These are phyloP conservation scores for Ottelia alismoides DNA, from an alignment of 106 monocot species.

Conservation along the genomic window DNA sequence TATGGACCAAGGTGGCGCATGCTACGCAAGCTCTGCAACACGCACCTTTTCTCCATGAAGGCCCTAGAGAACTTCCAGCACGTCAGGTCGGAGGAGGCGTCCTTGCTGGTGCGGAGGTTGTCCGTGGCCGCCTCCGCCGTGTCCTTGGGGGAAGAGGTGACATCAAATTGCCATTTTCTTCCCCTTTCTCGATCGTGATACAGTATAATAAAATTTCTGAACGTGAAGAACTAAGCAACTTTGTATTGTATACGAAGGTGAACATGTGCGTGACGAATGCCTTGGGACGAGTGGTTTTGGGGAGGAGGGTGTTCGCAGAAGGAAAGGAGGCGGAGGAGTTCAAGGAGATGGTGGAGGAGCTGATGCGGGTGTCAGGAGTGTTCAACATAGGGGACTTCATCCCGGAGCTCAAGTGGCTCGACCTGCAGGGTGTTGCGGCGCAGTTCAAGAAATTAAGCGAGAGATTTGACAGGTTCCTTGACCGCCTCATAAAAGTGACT, in stretches of 20 bases:
- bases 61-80: conserved; percentile 23
- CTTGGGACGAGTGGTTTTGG: conserved; percentile 23
- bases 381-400: conserved; percentile 43
- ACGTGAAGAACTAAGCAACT: too few species aligned
- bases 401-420: conserved; percentile 26
- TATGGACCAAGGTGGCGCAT: conserved; percentile 42
- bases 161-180: not conserved
- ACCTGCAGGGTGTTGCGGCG: conserved; percentile 36
- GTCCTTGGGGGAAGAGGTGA: conserved; percentile 15
- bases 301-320: conserved; percentile 25
- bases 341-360: conserved; percentile 46
- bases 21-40: conserved; percentile 29
- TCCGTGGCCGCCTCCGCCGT: not conserved
- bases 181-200: not conserved
- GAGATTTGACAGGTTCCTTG: conserved; percentile 58
- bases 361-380: conserved; percentile 27
- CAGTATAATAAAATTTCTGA: conserved; percentile 6
- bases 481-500: conserved; percentile 52
- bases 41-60: conserved; percentile 43
- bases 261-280: conserved; percentile 31
- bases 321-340: conserved; percentile 28
- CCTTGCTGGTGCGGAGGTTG: conserved; percentile 1
- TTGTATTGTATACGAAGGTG: too few species aligned
- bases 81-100: conserved; percentile 23
- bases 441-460: conserved; percentile 34